These are phyloP conservation scores for Gamsiella multidivaricata DNA, from an alignment of 192 early-diverging fungal species.

Conservation along the genomic window DNA sequence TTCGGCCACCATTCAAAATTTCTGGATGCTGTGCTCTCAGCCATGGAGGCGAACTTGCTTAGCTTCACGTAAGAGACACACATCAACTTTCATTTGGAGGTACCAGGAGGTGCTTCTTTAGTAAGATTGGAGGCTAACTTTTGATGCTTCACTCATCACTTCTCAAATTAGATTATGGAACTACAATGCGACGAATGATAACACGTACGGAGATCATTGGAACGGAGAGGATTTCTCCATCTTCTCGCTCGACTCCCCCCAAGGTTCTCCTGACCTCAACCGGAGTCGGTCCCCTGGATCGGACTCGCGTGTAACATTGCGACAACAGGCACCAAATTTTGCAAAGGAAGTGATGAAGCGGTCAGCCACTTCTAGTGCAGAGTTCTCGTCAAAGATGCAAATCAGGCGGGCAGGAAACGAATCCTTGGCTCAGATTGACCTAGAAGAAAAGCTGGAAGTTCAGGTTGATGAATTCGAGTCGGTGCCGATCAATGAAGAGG, in stretches of 20 bases:
- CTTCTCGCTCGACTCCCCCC: slow-evolving; percentile 58
- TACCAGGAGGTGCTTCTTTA: no score
- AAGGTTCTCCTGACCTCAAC: slow-evolving; percentile 7
- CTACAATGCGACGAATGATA: slow-evolving; percentile 85
- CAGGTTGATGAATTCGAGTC: slow-evolving; percentile 4
- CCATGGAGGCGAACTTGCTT: slow-evolving; percentile 78
- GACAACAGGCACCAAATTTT: slow-evolving; percentile 37
- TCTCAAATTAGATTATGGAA: slow-evolving; percentile 74
- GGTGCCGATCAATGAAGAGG: slow-evolving; percentile 3
- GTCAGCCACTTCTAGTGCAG: slow-evolving; percentile 24
- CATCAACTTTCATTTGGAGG: no score
- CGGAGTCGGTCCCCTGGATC: slow-evolving; percentile 15
- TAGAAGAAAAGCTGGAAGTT: slow-evolving; percentile 11
- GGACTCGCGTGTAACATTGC: slow-evolving; percentile 7
- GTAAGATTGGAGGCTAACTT: no score
- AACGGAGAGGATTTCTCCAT: slow-evolving; percentile 90
- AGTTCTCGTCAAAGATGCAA: slow-evolving; percentile 28
- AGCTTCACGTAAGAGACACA: slow-evolving; percentile 76
- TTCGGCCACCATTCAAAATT: slow-evolving; percentile 79
- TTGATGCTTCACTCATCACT: no score
- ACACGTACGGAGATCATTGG: slow-evolving; percentile 85
- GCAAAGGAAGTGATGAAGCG: slow-evolving; percentile 45
- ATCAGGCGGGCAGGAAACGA: slow-evolving; percentile 11
- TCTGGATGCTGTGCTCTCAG: slow-evolving; percentile 78
- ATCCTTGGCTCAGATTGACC: slow-evolving; percentile 30